Percentiles rank a stretch among this genome's conserved stretches.
Conservation (phyloP, 805 yeast species). For the Cyberlindnera amylophila region DNA sequence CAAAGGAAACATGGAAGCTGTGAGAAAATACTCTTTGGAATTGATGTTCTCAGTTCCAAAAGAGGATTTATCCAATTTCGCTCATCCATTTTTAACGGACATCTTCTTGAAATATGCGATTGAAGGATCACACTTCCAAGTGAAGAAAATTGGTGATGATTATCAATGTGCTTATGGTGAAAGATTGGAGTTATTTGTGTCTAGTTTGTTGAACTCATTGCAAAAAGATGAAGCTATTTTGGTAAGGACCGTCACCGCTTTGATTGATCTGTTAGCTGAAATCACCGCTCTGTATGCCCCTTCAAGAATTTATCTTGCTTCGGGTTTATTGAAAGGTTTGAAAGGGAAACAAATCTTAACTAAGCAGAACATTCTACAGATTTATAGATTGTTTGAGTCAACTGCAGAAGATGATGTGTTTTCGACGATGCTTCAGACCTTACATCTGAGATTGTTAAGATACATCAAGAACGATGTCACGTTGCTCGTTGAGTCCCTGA, state of each 20-base stretch:
- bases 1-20: conserved; percentile 72
- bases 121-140: conserved; percentile 59
- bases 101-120: conserved; percentile 55
- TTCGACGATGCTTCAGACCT: conserved; percentile 46
- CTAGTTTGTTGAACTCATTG: conserved; percentile 31
- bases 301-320: conserved; percentile 55
- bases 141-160: conserved; percentile 31
- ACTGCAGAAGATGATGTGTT: conserved; percentile 50
- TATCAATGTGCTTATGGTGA: conserved; percentile 57
- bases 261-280: conserved; percentile 45
- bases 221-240: conserved; percentile 29
- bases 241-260: conserved; percentile 24
- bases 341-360: conserved; percentile 24
- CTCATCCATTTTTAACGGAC: conserved; percentile 39
- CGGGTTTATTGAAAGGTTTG: conserved; percentile 58
- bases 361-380: conserved; percentile 25
- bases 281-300: conserved; percentile 61
- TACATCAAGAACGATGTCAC: conserved; percentile 32
- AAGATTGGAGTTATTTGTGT: conserved; percentile 43
- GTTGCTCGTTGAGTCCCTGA: conserved; percentile 18
- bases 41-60: conserved; percentile 51
- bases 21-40: conserved; percentile 57
- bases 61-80: conserved; percentile 43
- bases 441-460: conserved; percentile 44
- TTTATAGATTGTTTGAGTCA: conserved; percentile 35